Conservation (phyloP, 192 early-diverging fungal species). For the Coemansia sp. region DNA sequence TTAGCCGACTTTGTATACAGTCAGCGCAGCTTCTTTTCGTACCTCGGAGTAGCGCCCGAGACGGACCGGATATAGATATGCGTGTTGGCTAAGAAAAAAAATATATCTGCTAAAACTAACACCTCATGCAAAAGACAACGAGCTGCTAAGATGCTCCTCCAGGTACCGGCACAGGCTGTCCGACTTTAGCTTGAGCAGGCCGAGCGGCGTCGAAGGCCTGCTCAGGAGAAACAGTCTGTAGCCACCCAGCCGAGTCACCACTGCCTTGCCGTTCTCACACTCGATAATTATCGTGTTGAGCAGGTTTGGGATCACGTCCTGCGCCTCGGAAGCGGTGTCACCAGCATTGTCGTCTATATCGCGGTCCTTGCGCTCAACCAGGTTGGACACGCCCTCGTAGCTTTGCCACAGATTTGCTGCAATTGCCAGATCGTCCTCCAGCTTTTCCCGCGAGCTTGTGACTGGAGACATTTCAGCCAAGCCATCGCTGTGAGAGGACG, state of each 20-base stretch:
- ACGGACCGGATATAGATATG: too few relatives aligned
- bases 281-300: constrained; percentile 46
- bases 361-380: constrained; percentile 43
- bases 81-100: neutral
- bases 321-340: constrained; percentile 29
- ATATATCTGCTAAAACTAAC: too few relatives aligned
- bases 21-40: too few relatives aligned
- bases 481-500: constrained; percentile 25
- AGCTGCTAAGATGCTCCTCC: constrained; percentile 20
- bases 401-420: constrained; percentile 50
- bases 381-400: constrained; percentile 34
- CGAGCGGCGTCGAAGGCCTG: constrained; percentile 27
- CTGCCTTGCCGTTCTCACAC: constrained; percentile 40
- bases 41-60: too few relatives aligned
- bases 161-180: constrained; percentile 29
- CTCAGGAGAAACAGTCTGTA: constrained; percentile 46
- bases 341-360: constrained; percentile 30
- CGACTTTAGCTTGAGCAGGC: constrained; percentile 43
- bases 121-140: neutral
- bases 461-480: constrained; percentile 10
- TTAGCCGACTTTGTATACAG: neutral
- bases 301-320: constrained; percentile 25
- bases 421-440: constrained; percentile 51
- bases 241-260: constrained; percentile 27
- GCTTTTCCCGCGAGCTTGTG: constrained; percentile 27